Base-by-base conservation (phyloP, 257 asterid species). In the Misopates orontium region DNA sequence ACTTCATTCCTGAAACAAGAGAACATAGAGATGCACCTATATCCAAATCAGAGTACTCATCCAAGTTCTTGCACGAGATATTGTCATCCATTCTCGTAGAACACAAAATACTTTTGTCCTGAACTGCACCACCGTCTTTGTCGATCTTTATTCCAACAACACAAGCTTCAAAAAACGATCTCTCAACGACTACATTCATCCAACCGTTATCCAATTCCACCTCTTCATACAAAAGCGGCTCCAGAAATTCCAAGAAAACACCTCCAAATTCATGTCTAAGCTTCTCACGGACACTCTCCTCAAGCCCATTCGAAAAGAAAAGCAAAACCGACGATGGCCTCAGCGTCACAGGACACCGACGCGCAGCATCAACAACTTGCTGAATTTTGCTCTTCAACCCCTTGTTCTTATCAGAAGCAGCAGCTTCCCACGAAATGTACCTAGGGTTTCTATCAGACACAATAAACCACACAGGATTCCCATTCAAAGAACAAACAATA, bases 371-470 rank as follows among this genome's bases (percentile, higher is more conserved):
- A 59, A 94, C 40, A 48, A 86, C 72, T 69, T 72, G 69, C 51
- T 24, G n/a, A n/a, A 88, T 44, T 60, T 83, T 84, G 0, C 50
- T 40, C 74, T 71, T 77, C 62, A 90, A 73, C 10, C 97, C 95
- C 79, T 81, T 85, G 45, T 69, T 67, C 56, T 61, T 77, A 17
- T 61, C 70, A 14, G 69, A 65, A 50, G 73, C 54, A 7, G 61
- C 79, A 17, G 66, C 75, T 1, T 79, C 76, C 96, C 97, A 87
- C 23, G 77, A 57, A 67, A 87, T 73, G 74, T 77, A 77, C 66
- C 57, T 90, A n/a, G 95, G 88, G 72, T 90, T 93, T 69, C 95
- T 78, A 63, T 75, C 95, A 9, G 97, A 93, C 1, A 90, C 97
- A 13, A 90, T 44, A 63, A 93, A 73, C 99, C 99, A 93, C 69